Base-by-base conservation (phyloP, 352 stramenopile genomes). In the Phytophthora nicotianae region DNA sequence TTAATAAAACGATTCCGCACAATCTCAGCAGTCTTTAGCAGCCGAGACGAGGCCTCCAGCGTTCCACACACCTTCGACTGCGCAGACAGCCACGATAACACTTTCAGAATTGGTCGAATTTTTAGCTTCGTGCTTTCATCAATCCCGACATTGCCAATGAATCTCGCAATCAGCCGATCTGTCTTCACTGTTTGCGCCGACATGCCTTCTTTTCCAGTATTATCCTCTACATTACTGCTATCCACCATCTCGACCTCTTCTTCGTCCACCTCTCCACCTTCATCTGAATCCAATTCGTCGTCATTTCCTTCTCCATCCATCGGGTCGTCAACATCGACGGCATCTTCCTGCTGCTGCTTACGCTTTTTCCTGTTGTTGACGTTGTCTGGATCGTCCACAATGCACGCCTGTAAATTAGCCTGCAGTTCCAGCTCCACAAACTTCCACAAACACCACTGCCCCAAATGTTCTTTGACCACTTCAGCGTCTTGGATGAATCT, bases 361-460 rank as follows among this genome's bases (percentile, higher is more conserved):
- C 66, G 68, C 24, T 74, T 82, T 27, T 51, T 70, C 14, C 56
- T 59, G 27, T 79, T 70, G 32, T 94, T 90, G 32, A 89, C 68
- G 42, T 90, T 91, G 27, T 88, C 69, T 0, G 55, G 19, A 38
- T 91, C 84, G 16, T 85, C 65, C 0, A 91, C 64, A 37, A 90
- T 70, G 54, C 81, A 91, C 7, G 85, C 83, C 13, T 81, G 77
- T n/a, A 93, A 65, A 52, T 90, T 90, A 5, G 51, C 60, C 48
- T 90, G 83, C 23, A 96, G 61, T 49, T 96, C 85, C 20, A 93
- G 37, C 46, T 93, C 83, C 13, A 94, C 68, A 60, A 82, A 91
- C 46, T 93, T 93, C 67, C 89, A 74, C 27, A 96, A 50, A 60
- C 87, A 96, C 85, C 85, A 96, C 21, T 79, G 50, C 0, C 87